Percentiles rank a stretch among this genome's conserved stretches.
Conservation (phyloP, 169 alveolate genomes). For the Amoebophrya sp. region DNA sequence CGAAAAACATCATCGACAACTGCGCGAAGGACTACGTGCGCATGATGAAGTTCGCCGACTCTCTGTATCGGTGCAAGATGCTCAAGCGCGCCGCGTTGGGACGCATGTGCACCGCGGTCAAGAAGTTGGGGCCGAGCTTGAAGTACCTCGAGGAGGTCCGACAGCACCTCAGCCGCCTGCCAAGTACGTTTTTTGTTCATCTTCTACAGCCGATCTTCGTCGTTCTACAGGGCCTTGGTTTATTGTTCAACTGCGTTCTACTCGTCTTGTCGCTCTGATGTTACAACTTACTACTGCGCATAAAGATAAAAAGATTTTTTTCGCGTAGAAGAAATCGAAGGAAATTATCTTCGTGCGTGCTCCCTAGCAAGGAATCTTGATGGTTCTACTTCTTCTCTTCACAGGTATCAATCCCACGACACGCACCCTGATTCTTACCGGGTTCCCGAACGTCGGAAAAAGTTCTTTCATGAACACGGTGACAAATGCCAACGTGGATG, state of each 20-base stretch:
- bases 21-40: conserved; percentile 95
- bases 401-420: conserved; percentile 25
- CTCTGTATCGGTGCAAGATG: conserved; percentile 93
- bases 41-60: conserved; percentile 90
- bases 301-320: too few species aligned
- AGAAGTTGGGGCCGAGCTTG: conserved; percentile 86
- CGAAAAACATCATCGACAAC: conserved; percentile 81
- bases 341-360: too few species aligned
- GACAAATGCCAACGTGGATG: conserved; percentile 96
- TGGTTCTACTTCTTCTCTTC: background rate
- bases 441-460: conserved; percentile 99
- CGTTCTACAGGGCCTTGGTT: too few species aligned
- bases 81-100: conserved; percentile 97
- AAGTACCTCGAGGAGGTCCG: conserved; percentile 97
- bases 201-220: too few species aligned
- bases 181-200: too few species aligned
- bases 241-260: background rate
- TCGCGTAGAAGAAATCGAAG: too few species aligned
- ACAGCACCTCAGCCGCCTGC: conserved; percentile 74
- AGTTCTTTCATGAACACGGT: conserved; percentile 91
- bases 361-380: too few species aligned
- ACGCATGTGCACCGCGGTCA: conserved; percentile 91
- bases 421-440: conserved; percentile 72
- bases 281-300: background rate
- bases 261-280: background rate